A percentile compares a stretch with the other conserved stretches of the same genome.
Conservation (phyloP, 768 basidiomycete species). For the Suillus luteus region DNA sequence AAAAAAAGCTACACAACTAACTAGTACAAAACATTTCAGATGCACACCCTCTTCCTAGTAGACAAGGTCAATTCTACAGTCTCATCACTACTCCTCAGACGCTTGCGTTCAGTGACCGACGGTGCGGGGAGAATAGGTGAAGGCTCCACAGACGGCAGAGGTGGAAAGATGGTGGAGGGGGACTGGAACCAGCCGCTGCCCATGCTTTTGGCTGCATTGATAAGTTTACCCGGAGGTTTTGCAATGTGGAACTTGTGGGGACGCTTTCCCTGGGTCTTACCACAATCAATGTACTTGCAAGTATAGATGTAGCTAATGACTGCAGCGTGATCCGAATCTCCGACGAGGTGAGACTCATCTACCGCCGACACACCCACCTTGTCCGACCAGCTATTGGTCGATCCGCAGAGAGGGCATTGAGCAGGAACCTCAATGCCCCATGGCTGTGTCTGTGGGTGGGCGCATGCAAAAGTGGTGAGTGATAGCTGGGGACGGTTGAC, state of each 20-base stretch:
- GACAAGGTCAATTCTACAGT: background rate
- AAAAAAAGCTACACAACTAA: background rate
- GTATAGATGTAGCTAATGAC: background rate
- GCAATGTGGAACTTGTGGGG: background rate
- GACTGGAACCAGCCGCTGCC: background rate
- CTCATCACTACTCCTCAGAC: background rate
- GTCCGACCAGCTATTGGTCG: background rate
- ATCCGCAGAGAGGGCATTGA: background rate
- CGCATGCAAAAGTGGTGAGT: background rate
- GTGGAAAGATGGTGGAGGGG: background rate
- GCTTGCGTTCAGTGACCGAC: background rate
- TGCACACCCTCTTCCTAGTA: background rate
- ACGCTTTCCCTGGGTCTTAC: background rate
- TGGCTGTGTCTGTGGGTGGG: background rate
- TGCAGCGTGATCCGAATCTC: background rate
- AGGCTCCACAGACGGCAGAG: no score
- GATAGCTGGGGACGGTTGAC: background rate
- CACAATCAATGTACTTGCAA: background rate
- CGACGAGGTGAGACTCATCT: accelerated
- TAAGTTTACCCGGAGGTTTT: background rate
- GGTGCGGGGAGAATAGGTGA: no score
- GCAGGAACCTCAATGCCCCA: background rate
- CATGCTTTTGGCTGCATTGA: background rate
- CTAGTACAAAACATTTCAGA: background rate
- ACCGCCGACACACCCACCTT: background rate